Evolutionary conservation across 2,329 filamentous ascomycete species (phyloP), one percentile per base, ranked within the genome.

Genomic region (Clarireedia monteithiana): DNA sequence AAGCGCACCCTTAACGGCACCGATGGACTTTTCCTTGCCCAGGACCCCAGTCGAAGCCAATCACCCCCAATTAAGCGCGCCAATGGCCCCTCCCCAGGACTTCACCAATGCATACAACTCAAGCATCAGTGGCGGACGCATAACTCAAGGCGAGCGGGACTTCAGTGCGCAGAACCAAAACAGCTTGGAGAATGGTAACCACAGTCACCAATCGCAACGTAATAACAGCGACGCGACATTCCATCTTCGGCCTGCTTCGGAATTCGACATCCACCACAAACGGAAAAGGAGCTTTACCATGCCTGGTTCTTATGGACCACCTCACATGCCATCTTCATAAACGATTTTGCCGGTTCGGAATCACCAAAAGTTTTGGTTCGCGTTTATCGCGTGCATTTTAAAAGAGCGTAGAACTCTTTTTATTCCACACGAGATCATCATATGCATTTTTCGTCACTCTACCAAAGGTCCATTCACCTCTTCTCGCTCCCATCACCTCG

Each of bases 1-100:
- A 1, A 77, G 78, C 5, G 77, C 79, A 5, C 78, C 80, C 0
- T 70, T 82, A 14, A 76, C 77, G 3, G 77, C 79, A 1, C 79
- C 79, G 1, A 72, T 79, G 59, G 78, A 81, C 52, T 80, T 78
- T 61, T 72, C 76, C 2, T 67, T 78, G 14, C 72, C 77, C 2
- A 69, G 76, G 44, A 75, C 75, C 3, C 71, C 73, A 14, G 68
- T 67, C 30, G 68, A 72, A 53, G 66, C 70, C 50, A 65, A 70
- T 56, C 58, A 68, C 58, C 73, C 78, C 2, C 79, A 81, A 63
- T 72, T 82, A 70, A 79, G 75, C 62, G 77, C 79, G 2, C 78
- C 78, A 1, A 79, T 81, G 56, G 74, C 75, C 3, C 74, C 78
- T 3, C 70, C 79, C 0, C 74, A 74, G 52, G 79, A 82, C 53